Conservation (phyloP, 2,329 filamentous ascomycete species). For the Alternaria triticina region DNA sequence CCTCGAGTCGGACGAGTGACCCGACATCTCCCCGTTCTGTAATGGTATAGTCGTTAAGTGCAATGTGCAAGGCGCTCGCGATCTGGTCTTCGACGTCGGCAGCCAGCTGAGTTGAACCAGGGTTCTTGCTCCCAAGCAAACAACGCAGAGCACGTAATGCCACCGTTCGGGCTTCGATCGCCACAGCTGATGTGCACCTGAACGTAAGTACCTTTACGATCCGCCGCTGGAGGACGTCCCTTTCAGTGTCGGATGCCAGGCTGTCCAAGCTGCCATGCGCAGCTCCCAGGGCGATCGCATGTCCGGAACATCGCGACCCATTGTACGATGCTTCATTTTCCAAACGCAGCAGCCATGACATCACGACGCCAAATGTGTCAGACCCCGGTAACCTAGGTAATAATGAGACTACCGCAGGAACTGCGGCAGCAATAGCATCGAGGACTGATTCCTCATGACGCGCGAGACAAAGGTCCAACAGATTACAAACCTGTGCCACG, state of each 20-base stretch:
- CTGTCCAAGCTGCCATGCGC: conserved; percentile 31
- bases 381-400: conserved; percentile 14
- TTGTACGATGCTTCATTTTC: conserved; percentile 49
- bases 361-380: conserved; percentile 24
- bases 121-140: conserved; percentile 31
- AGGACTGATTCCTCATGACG: conserved; percentile 46
- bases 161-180: conserved; percentile 54
- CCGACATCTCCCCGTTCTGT: conserved; percentile 90
- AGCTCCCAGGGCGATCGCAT: conserved; percentile 54
- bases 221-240: conserved; percentile 21
- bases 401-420: conserved; percentile 27
- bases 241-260: background rate
- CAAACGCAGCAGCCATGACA: conserved; percentile 39
- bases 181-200: conserved; percentile 44
- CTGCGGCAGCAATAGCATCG: conserved; percentile 34
- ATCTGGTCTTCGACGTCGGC: conserved; percentile 30
- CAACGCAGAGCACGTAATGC: conserved; percentile 50
- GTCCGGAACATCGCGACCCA: conserved; percentile 49
- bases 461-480: conserved; percentile 43
- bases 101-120: conserved; percentile 4
- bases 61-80: conserved; percentile 41
- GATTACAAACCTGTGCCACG: conserved; percentile 21
- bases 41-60: conserved; percentile 88
- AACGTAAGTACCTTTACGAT: conserved; percentile 46
- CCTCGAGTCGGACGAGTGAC: conserved; percentile 81